These are phyloP conservation scores for Raphanus raphanistrum DNA, from an alignment of 345 rosid species.

Conservation along the genomic window DNA sequence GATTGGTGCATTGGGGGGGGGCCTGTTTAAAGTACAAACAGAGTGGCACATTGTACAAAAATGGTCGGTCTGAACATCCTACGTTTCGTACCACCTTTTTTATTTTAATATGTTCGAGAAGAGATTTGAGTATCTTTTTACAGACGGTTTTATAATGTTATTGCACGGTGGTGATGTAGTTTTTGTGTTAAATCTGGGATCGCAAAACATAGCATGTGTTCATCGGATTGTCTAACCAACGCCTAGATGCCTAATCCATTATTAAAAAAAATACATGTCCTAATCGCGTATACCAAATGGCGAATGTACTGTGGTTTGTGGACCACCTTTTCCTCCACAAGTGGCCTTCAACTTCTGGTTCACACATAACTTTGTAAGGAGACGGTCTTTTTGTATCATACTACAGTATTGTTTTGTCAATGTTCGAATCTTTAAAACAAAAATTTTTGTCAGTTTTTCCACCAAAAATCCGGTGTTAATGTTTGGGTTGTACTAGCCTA, in stretches of 20 bases:
- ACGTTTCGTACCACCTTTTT: not conserved
- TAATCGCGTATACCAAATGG: not conserved
- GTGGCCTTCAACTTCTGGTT: slow-evolving; percentile 7
- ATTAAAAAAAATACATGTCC: not conserved
- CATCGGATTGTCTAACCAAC: not conserved
- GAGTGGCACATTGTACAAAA: slow-evolving; percentile 31
- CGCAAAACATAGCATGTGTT: not conserved
- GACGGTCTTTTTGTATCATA: too few relatives aligned
- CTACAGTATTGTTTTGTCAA: not conserved
- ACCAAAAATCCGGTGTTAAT: slow-evolving; percentile 4
- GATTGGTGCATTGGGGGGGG: slow-evolving; percentile 23
- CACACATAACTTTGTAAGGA: not conserved
- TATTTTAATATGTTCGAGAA: not conserved
- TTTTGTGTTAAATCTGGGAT: not conserved
- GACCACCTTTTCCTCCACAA: slow-evolving; percentile 5
- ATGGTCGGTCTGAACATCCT: slow-evolving; percentile 28
- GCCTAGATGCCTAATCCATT: slow-evolving; percentile 4
- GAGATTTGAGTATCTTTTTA: not conserved
- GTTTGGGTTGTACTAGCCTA: not conserved
- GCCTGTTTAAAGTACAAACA: slow-evolving; percentile 9
- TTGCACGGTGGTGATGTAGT: not conserved
- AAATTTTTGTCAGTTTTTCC: not conserved
- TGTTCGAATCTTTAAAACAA: slow-evolving; percentile 2
- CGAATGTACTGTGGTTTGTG: slow-evolving; percentile 4
- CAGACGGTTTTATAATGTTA: not conserved